phyloP scores from a whole-genome alignment of 2,329 filamentous ascomycete species.

The Chrysoporthe puriensis region DNA sequence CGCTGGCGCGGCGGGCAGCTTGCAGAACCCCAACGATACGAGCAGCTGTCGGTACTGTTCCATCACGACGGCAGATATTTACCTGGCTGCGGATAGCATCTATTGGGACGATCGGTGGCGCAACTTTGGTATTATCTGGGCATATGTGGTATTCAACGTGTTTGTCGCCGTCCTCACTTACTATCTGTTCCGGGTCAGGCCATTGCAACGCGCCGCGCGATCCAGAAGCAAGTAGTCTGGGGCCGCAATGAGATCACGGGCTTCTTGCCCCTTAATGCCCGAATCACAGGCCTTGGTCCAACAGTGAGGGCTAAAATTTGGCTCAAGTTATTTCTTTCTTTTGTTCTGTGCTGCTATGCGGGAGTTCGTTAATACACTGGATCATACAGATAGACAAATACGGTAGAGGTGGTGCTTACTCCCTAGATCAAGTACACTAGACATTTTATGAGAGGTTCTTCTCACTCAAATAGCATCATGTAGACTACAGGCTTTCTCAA shows the following conservation, averaged over 20 bases:
- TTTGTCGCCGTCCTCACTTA: constrained; percentile 62
- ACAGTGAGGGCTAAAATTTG: too few species aligned
- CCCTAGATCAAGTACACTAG: too few species aligned
- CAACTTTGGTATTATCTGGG: constrained; percentile 73
- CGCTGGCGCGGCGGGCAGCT: constrained; percentile 50
- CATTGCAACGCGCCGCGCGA: neutral
- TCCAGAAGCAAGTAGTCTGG: neutral
- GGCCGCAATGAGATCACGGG: neutral
- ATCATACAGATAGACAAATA: too few species aligned
- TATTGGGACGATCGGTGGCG: constrained; percentile 63
- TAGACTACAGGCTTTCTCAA: too few species aligned
- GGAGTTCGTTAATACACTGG: too few species aligned
- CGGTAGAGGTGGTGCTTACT: too few species aligned
- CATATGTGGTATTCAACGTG: constrained; percentile 67
- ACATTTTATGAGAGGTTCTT: too few species aligned
- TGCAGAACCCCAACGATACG: constrained; percentile 64
- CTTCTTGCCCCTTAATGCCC: neutral
- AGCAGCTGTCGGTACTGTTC: constrained; percentile 68
- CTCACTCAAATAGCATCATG: too few species aligned
- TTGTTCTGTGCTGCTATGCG: too few species aligned
- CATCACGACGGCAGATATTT: constrained; percentile 66
- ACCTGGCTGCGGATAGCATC: constrained; percentile 50
- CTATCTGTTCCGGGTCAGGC: constrained; percentile 61
- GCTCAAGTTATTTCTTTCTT: too few species aligned
- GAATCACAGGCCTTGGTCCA: too few species aligned